Conservation (phyloP, 2,329 filamentous ascomycete genomes). For the Polychaeton citri region DNA sequence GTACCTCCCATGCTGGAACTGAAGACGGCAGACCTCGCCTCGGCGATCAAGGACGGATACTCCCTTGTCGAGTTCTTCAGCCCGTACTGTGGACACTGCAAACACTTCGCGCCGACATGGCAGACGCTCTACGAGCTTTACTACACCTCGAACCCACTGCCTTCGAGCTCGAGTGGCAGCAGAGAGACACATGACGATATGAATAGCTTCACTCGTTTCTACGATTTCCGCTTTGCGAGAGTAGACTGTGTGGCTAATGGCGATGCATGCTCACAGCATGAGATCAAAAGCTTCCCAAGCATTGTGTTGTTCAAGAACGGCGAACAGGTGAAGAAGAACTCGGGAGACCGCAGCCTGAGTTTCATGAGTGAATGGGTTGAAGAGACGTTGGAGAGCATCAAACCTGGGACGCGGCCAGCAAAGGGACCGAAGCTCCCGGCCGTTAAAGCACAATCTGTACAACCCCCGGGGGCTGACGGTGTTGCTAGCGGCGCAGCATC, state of each 20-base stretch:
- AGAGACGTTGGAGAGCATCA: slow-evolving; percentile 58
- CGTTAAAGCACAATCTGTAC: slow-evolving; percentile 30
- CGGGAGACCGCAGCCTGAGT: slow-evolving; percentile 55
- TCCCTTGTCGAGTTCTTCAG: slow-evolving; percentile 47
- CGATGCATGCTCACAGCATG: slow-evolving; percentile 59
- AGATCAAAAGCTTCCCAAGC: slow-evolving; percentile 59
- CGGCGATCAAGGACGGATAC: slow-evolving; percentile 49
- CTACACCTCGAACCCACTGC: slow-evolving; percentile 65
- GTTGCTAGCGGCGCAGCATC: slow-evolving; percentile 7
- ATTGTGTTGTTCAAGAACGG: slow-evolving; percentile 73
- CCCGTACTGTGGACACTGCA: slow-evolving; percentile 55
- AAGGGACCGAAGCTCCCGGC: slow-evolving; percentile 56
- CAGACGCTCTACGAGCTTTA: slow-evolving; percentile 95
- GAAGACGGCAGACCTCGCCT: slow-evolving; percentile 43
- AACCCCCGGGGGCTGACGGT: slow-evolving; percentile 21
- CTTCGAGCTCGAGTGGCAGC: slow-evolving; percentile 33
- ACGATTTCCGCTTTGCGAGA: slow-evolving; percentile 76
- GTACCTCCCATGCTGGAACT: slow-evolving; percentile 55
- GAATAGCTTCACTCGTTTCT: slow-evolving; percentile 65
- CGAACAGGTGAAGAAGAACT: slow-evolving; percentile 47
- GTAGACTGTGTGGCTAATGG: slow-evolving; percentile 77
- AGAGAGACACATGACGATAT: slow-evolving; percentile 34
- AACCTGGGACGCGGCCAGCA: slow-evolving; percentile 65
- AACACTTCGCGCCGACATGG: slow-evolving; percentile 66
- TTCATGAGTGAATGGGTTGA: slow-evolving; percentile 60